Evolutionary conservation across 352 stramenopile species (phyloP), one percentile per base, ranked within the genome.

Genomic region (Pythium insidiosum): DNA sequence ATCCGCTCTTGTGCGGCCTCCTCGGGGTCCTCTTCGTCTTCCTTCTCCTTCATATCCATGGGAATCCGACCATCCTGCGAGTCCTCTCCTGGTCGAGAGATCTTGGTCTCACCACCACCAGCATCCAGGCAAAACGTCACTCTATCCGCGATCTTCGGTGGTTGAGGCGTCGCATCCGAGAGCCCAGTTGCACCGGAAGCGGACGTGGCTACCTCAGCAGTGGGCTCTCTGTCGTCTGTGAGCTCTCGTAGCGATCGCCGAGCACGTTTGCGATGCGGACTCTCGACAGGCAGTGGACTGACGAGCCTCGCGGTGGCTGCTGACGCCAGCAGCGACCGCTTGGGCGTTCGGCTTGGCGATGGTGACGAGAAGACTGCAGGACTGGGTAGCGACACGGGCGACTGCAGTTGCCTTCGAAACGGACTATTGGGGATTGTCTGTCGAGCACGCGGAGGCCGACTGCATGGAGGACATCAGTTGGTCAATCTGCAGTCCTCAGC

Each of bases 121-220:
- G 44, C 48, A 33, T 57, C 57, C 18, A 88, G 53, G 23, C 56
- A 68, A 40, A 86, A 86, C 36, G 54, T 84, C 16, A 84, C 69
- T 20, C 62, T 56, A 23, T 78, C 62, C 19, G 59, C 71, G 22
- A 76, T 39, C 34, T 84, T 84, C 2, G 63, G 53, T 18, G 58
- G 37, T 16, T 38, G 48, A 18, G 39, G 38, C 7, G 36, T 34
- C 2, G 24, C 29, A 11, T 58, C 38, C 12, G 29, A 33, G 4
- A n/a, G n/a, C n/a, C n/a, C n/a, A n/a, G n/a, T n/a, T n/a, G n/a
- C n/a, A n/a, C n/a, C n/a, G n/a, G n/a, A n/a, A n/a, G n/a, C n/a
- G n/a, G n/a, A n/a, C n/a, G n/a, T n/a, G n/a, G n/a, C n/a, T n/a
- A n/a, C n/a, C n/a, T n/a, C n/a, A n/a, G n/a, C n/a, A n/a, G n/a